Percentiles rank a stretch among this genome's conserved stretches.
Conservation (phyloP, 306 rosid genomes). For the Pueraria montana region DNA sequence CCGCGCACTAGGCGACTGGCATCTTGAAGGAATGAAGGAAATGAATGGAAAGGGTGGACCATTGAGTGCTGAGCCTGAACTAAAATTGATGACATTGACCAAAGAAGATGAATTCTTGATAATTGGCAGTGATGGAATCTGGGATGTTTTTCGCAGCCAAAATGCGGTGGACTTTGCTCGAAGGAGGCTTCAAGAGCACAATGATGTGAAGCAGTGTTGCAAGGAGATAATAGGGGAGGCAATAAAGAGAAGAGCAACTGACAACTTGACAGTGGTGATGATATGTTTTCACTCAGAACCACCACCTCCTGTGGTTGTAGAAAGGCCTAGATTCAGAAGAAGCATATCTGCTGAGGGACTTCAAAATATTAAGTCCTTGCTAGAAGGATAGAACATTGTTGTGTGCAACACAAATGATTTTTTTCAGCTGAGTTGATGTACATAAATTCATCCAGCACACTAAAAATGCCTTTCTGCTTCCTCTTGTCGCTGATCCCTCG, state of each 20-base stretch:
- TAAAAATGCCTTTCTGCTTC: conserved; percentile 35
- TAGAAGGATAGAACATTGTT: conserved; percentile 56
- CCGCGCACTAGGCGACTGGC: conserved; percentile 96
- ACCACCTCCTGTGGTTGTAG: conserved; percentile 68
- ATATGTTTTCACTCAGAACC: conserved; percentile 85
- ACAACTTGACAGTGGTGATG: conserved; percentile 86
- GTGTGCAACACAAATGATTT: conserved; percentile 34
- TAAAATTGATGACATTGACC: conserved; percentile 68
- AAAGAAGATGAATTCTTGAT: conserved; percentile 89
- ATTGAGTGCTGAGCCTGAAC: conserved; percentile 92
- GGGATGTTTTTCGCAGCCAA: conserved; percentile 89
- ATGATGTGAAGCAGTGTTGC: conserved; percentile 86
- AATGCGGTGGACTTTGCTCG: conserved; percentile 86
- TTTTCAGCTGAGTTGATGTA: conserved; percentile 48
- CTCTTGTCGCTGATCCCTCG: conserved; percentile 35
- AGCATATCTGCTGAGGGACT: conserved; percentile 94
- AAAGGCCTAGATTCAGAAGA: conserved; percentile 75
- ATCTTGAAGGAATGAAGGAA: conserved; percentile 93
- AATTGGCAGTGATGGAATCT: conserved; percentile 92
- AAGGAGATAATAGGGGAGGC: conserved; percentile 88
- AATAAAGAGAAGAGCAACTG: conserved; percentile 71
- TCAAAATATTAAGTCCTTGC: conserved; percentile 69
- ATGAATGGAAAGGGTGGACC: conserved; percentile 77
- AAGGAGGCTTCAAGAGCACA: conserved; percentile 84
- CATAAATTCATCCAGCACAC: conserved; percentile 53